These are phyloP conservation scores for Bacidia gigantensis DNA, from an alignment of 495 filamentous ascomycete genomes.

Conservation along the genomic window DNA sequence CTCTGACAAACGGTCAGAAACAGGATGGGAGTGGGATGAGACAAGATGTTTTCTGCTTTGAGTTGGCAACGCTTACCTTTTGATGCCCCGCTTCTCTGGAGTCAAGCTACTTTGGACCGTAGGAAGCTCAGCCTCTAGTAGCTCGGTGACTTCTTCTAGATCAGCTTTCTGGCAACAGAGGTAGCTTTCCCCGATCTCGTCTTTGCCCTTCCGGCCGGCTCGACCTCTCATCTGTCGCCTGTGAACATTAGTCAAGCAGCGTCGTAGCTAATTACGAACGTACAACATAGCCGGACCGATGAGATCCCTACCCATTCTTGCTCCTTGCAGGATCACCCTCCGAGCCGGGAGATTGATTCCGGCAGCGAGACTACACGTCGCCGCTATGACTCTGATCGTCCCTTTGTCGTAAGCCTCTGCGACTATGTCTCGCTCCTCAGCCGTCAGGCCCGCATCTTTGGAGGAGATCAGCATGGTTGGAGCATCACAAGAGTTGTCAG, in stretches of 20 bases:
- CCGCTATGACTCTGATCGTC: slow-evolving; percentile 56
- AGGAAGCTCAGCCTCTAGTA: slow-evolving; percentile 64
- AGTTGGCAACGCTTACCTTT: slow-evolving; percentile 33
- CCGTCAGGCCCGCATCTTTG: slow-evolving; percentile 60
- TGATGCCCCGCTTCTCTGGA: slow-evolving; percentile 54
- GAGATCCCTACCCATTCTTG: slow-evolving; percentile 65
- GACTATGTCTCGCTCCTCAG: slow-evolving; percentile 65
- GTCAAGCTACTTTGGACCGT: slow-evolving; percentile 55
- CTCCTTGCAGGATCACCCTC: slow-evolving; percentile 66
- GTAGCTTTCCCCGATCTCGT: slow-evolving; percentile 68
- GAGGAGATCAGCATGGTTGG: slow-evolving; percentile 3
- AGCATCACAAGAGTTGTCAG: background rate
- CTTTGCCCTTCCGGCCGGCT: slow-evolving; percentile 72
- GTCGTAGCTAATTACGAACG: slow-evolving; percentile 11
- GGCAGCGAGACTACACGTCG: slow-evolving; percentile 74
- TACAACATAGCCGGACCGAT: slow-evolving; percentile 66
- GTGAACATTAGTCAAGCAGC: background rate
- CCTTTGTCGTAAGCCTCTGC: slow-evolving; percentile 61
- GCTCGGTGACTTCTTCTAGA: slow-evolving; percentile 50
- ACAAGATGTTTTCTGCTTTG: background rate
- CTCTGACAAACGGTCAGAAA: slow-evolving; percentile 28
- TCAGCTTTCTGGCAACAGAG: slow-evolving; percentile 61
- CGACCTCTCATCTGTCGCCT: slow-evolving; percentile 76
- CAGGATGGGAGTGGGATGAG: slow-evolving; percentile 10
- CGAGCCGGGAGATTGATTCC: slow-evolving; percentile 68